Conservation (phyloP, 192 early-diverging fungal species). For the Chytriomyces confervae region DNA sequence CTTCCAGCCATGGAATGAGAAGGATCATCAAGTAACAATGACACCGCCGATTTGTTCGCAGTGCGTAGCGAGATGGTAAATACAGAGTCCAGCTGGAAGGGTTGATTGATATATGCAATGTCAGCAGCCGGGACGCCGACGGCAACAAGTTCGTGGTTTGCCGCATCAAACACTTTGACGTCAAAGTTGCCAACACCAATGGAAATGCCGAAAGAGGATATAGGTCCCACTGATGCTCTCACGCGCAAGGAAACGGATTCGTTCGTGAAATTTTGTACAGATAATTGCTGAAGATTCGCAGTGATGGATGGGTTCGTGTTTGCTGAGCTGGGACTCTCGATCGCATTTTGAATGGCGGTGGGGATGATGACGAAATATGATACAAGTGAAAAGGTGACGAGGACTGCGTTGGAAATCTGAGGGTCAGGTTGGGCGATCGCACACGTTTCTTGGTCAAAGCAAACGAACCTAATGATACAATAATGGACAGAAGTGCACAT, state of each 20-base stretch:
- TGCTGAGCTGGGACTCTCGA: constrained; percentile 25
- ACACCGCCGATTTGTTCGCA: background rate
- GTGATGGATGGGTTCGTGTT: constrained; percentile 22
- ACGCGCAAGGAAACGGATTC: constrained; percentile 30
- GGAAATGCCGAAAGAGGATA: constrained; percentile 32
- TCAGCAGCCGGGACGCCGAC: background rate
- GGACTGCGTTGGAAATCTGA: background rate
- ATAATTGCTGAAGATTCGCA: constrained; percentile 3
- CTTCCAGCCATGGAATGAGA: background rate
- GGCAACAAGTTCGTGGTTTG: constrained; percentile 5
- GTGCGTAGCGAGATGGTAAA: background rate
- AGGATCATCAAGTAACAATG: background rate
- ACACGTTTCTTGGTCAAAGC: too few relatives aligned
- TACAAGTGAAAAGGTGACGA: constrained; percentile 37
- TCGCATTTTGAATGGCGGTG: constrained; percentile 35
- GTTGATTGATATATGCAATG: background rate
- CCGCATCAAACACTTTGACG: constrained; percentile 30
- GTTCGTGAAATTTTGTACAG: constrained; percentile 16
- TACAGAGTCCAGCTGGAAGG: background rate
- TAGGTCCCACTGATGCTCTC: constrained; percentile 29
- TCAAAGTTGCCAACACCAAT: constrained; percentile 34
- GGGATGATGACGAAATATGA: constrained; percentile 49
- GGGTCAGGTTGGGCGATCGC: too few relatives aligned
- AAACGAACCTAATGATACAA: too few relatives aligned
- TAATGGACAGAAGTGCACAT: too few relatives aligned